Percentiles rank a stretch among this genome's conserved stretches.
These are phyloP conservation scores for Scutellaria baicalensis DNA, from an alignment of 257 asterid species.

Conservation along the genomic window DNA sequence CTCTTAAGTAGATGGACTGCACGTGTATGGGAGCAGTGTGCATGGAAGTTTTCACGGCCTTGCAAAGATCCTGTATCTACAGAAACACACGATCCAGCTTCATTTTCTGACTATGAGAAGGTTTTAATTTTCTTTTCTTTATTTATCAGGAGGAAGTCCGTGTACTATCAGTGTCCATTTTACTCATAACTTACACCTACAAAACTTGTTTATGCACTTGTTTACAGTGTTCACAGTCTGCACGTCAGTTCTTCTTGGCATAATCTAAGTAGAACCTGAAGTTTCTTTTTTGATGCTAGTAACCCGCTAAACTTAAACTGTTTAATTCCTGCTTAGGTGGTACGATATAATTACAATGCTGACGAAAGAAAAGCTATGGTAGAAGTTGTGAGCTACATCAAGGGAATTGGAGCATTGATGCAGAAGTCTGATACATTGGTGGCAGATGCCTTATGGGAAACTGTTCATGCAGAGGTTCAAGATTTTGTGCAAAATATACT, in stretches of 20 bases:
- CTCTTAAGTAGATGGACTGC: slow-evolving; percentile 97
- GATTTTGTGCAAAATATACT: slow-evolving; percentile 95
- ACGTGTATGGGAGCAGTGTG: slow-evolving; percentile 97
- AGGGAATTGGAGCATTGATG: slow-evolving; percentile 82
- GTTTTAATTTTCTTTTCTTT: slow-evolving; percentile 29
- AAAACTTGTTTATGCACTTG: slow-evolving; percentile 2
- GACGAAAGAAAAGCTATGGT: slow-evolving; percentile 92
- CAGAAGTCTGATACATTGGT: slow-evolving; percentile 90
- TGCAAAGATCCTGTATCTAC: slow-evolving; percentile 72
- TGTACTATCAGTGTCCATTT: background rate
- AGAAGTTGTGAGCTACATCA: slow-evolving; percentile 92
- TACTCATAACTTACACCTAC: background rate
- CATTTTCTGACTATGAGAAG: slow-evolving; percentile 93
- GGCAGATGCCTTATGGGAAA: slow-evolving; percentile 99
- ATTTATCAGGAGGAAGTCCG: background rate
- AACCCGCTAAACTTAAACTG: slow-evolving; percentile 4
- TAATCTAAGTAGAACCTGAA: background rate
- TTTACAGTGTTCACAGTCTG: background rate
- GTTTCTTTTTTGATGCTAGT: background rate
- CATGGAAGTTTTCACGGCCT: slow-evolving; percentile 99
- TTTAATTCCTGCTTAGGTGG: slow-evolving; percentile 55
- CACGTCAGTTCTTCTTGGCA: background rate
- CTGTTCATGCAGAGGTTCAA: slow-evolving; percentile 98
- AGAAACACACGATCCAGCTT: slow-evolving; percentile 50
- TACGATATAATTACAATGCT: slow-evolving; percentile 75